Conservation (phyloP, 176 grass and related monocot genomes). For the Bonia amplexicaulis region DNA sequence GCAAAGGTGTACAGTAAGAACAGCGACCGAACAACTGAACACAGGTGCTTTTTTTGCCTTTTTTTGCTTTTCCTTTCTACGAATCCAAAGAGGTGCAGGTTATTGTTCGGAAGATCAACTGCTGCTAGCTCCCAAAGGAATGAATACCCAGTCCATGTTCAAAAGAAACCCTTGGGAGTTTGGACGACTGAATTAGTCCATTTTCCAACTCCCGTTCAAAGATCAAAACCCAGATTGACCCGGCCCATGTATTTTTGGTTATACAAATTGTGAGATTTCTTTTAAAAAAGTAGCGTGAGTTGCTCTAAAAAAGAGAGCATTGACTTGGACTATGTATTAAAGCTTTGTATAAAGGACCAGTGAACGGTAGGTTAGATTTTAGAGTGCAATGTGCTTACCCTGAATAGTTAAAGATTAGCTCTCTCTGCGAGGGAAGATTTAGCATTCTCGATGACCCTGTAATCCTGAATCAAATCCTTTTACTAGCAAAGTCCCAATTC, state of each 20-base stretch:
- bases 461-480: neutral
- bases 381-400: neutral
- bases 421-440: too few relatives aligned
- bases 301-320: too few relatives aligned
- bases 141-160: neutral
- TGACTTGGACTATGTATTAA: neutral
- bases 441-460: too few relatives aligned
- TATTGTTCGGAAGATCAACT: neutral
- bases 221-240: conserved; percentile 20
- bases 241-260: neutral
- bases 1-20: conserved; percentile 14
- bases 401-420: neutral
- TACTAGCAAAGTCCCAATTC: too few relatives aligned
- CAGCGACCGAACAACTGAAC: conserved; percentile 14
- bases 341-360: neutral
- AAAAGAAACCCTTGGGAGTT: neutral
- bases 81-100: neutral
- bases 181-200: neutral
- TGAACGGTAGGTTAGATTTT: neutral
- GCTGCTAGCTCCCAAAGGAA: neutral
- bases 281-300: neutral
- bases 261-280: neutral
- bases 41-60: neutral
- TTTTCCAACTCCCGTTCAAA: neutral
- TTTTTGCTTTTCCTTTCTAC: neutral